Conservation (phyloP, 1,284 basidiomycete species). For the Crucibulum cyathiforme region DNA sequence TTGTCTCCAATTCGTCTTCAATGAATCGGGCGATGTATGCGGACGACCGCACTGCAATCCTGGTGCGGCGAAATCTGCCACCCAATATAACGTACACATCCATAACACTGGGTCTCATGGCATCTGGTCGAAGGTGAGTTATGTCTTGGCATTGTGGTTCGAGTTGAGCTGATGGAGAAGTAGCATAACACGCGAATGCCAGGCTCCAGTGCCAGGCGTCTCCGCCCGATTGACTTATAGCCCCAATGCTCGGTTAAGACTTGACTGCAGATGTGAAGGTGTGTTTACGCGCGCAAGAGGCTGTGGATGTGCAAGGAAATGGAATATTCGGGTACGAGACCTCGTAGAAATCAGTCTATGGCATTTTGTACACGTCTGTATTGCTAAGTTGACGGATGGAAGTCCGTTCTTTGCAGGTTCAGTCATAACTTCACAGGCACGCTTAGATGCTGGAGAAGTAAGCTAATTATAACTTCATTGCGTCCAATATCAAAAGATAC, state of each 20-base stretch:
- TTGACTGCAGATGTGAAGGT: neutral
- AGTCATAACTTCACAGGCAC: neutral
- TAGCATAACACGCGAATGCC: neutral
- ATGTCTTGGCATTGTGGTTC: neutral
- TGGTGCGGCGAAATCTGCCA: neutral
- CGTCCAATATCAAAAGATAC: neutral
- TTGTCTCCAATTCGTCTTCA: constrained; percentile 2
- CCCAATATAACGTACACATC: constrained; percentile 1
- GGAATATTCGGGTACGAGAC: neutral
- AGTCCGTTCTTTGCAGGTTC: neutral
- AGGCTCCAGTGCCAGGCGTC: neutral
- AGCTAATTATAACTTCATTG: neutral
- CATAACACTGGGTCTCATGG: neutral
- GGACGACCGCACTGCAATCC: constrained; percentile 2
- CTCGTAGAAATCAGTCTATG: neutral
- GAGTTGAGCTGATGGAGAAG: neutral
- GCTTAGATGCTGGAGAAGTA: neutral
- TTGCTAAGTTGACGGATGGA: neutral
- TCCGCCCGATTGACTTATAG: no score
- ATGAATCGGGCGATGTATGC: constrained; percentile 55
- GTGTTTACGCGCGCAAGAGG: neutral
- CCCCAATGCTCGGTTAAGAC: no score
- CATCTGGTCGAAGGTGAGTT: constrained; percentile 2
- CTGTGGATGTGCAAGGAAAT: neutral
- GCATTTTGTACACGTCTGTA: neutral